These are phyloP conservation scores for Coleophoma cylindrospora DNA, from an alignment of 2,329 filamentous ascomycete species.

Conservation along the genomic window DNA sequence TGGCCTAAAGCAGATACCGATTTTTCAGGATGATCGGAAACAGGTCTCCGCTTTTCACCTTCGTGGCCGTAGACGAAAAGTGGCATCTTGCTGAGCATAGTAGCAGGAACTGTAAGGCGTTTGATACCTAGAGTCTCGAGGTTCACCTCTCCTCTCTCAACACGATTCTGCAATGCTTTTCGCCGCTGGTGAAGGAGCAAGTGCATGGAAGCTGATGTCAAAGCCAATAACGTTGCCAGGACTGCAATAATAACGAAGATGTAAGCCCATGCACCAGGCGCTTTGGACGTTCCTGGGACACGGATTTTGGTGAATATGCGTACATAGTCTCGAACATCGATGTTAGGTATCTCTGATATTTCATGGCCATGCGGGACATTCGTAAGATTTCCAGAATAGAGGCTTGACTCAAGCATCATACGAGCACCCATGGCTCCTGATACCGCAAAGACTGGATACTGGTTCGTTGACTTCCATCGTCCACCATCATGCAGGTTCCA, in stretches of 20 bases:
- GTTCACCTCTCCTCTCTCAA: constrained; percentile 76
- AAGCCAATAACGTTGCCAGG: constrained; percentile 60
- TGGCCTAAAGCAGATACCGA: neutral
- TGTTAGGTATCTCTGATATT: constrained; percentile 48
- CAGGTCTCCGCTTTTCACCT: constrained; percentile 32
- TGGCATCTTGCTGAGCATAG: constrained; percentile 69
- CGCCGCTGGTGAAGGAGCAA: constrained; percentile 69
- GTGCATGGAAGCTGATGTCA: constrained; percentile 71
- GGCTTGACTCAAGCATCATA: constrained; percentile 66
- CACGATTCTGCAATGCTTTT: constrained; percentile 60
- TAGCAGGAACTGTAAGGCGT: constrained; percentile 68
- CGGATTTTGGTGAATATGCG: constrained; percentile 53
- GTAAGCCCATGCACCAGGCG: constrained; percentile 81
- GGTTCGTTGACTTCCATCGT: constrained; percentile 66
- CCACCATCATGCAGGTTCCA: constrained; percentile 70
- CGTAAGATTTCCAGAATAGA: constrained; percentile 74
- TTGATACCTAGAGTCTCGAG: constrained; percentile 83
- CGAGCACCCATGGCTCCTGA: constrained; percentile 59
- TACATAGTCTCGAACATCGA: constrained; percentile 53
- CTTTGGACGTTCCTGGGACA: constrained; percentile 36
- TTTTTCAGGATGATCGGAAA: constrained; percentile 23
- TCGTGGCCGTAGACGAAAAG: constrained; percentile 70
- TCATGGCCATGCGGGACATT: constrained; percentile 52
- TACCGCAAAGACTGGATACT: constrained; percentile 80
- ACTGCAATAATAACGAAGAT: constrained; percentile 66